phyloP scores from a whole-genome alignment of 495 filamentous ascomycete species.

The Tuber aestivum region DNA sequence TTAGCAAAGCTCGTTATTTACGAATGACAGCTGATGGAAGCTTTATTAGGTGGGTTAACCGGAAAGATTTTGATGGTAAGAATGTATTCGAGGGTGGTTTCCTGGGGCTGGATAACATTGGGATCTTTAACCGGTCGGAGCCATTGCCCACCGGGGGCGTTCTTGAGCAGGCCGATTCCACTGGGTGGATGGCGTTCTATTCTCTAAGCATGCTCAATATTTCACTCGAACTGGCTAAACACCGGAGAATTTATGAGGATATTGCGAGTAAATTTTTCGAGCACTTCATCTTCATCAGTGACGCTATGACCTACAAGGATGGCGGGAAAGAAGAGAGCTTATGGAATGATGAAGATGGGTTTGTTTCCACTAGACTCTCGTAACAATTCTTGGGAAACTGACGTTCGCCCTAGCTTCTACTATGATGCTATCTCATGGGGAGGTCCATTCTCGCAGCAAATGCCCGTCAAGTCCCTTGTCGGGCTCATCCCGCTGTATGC shows the following conservation, averaged over 20 bases:
- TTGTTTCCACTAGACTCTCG: conserved; percentile 18
- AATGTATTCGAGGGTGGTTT: conserved; percentile 97
- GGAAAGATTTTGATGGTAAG: conserved; percentile 87
- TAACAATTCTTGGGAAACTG: background rate
- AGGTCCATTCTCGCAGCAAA: conserved; percentile 82
- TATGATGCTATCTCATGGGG: conserved; percentile 97
- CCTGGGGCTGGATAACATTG: conserved; percentile 94
- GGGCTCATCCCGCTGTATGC: conserved; percentile 90
- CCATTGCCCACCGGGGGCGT: conserved; percentile 88
- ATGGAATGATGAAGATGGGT: conserved; percentile 88
- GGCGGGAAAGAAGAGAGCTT: conserved; percentile 75
- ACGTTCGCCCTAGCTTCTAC: conserved; percentile 61
- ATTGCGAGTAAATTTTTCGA: conserved; percentile 99
- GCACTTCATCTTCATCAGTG: conserved; percentile 94
- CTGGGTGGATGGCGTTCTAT: conserved; percentile 98
- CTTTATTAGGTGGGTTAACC: conserved; percentile 69
- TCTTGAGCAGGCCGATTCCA: conserved; percentile 92
- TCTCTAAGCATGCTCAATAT: conserved; percentile 95
- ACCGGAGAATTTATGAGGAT: conserved; percentile 93
- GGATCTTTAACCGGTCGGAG: conserved; percentile 95
- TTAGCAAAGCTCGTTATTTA: conserved; percentile 60
- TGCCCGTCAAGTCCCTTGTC: conserved; percentile 85
- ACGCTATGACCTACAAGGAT: conserved; percentile 88
- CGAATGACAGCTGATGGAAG: conserved; percentile 32
- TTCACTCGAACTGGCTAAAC: conserved; percentile 86